Base-by-base conservation (phyloP, 1,139 yeast genomes). In the Saccharomyces hybrid region DNA sequence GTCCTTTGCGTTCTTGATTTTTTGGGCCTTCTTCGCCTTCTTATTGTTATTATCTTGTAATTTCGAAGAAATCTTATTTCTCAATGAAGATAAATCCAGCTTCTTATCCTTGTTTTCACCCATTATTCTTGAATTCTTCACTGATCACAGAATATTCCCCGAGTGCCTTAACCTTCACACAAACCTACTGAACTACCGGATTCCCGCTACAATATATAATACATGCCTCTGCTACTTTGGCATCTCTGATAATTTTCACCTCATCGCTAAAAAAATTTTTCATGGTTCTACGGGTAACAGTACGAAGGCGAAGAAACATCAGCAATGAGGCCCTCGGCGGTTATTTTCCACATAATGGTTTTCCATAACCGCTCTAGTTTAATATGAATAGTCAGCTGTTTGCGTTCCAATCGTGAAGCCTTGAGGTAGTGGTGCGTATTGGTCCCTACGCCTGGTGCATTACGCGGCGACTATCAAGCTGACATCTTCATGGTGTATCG, bases 1-100 rank as follows among this genome's bases (percentile, higher is more conserved):
- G 26, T 57, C 53, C 57, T 57, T 63, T 48, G 50, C 54, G 47
- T 52, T 55, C 52, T 57, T 52, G 50, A 60, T 50, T 53, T 54
- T 49, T 31, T 52, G 49, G 6, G 38, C 51, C 53, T 60, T 61
- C 56, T 58, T 61, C 46, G 53, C 54, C 48, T 67, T 69, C 56
- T 64, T 66, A 49, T 56, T 65, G 50, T 63, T 61, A 56, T 67
- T 65, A 42, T 64, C 68, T 53, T 60, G 63, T 55, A 68, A 57
- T 59, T 65, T 61, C 53, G 68, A 57, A 48, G 83, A 71, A 53
- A 83, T 80, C 70, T 79, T 82, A 62, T 80, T 85, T 70, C 78
- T 81, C 68, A 83, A 73, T 50, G 84, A 78, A 53, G 82, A 68
- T 63, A 83, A 72, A 68, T 78, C 62, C n/a, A 62, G 44, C 25